Evolutionary conservation across 2,329 filamentous ascomycete species (phyloP), one percentile per base, ranked within the genome.

Genomic region (Fusarium acutatum): DNA sequence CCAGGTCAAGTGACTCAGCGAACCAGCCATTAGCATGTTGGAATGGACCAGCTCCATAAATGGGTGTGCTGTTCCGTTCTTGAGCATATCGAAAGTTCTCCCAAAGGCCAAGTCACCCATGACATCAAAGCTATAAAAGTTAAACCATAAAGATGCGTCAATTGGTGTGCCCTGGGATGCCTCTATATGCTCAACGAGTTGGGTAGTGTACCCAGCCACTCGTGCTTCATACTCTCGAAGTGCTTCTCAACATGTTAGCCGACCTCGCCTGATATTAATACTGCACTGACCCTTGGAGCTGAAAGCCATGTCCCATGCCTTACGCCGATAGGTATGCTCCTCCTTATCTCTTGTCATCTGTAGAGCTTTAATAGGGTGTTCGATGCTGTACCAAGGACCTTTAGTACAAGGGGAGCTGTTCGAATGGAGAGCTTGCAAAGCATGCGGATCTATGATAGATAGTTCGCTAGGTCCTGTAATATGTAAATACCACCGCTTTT

Each of bases 251-350:
- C 7, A 20, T 26, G 41, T 44, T 20, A 44, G 41, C 17, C 24
- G 0, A 26, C 7, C 24, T 44, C 17, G 5, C 11, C 11, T 26
- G 17, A 20, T 13, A 9, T 13, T 0, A 5, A 26, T 13, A 1
- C 11, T 20, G 5, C 5, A 44, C 41, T 26, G 1, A 44, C 41
- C 41, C 17, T 44, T 44, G 0, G 41, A 44, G 11, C 41, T 44
- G 41, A 44, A 44, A 7, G 41, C 41, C 41, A 44, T 9, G 0
- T 44, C 41, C 41, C 24, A 44, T 13, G 41, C 41, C 0, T 44
- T 44, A 6, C 41, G 41, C 0, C 41, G 41, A 44, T 44, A 13
- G 24, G 41, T 24, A 10, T 44, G 41, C 41, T 44, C 41, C 11
- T 20, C 41, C 2, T 26, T 44, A 13, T 44, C 41, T 44, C 41